These are phyloP conservation scores for Coemansia sp. DNA, from an alignment of 192 early-diverging fungal genomes.

Conservation along the genomic window DNA sequence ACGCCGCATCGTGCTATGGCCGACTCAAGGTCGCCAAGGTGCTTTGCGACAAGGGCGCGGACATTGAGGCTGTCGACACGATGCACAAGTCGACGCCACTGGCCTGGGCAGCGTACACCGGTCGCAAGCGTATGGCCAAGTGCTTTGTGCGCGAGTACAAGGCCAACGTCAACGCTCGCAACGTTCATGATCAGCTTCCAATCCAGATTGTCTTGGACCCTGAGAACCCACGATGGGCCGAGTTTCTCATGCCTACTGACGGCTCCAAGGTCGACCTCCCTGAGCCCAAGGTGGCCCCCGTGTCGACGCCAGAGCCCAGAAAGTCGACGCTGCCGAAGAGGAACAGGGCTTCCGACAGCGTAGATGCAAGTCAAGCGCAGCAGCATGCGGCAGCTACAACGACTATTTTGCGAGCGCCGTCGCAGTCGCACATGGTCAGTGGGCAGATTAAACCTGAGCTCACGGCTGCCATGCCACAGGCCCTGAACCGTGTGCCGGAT, in stretches of 20 bases:
- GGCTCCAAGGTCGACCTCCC: slow-evolving; percentile 53
- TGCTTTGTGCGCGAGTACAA: slow-evolving; percentile 76
- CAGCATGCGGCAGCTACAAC: not conserved
- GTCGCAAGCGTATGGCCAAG: slow-evolving; percentile 70
- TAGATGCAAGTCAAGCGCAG: not conserved
- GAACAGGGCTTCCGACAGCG: slow-evolving; percentile 16
- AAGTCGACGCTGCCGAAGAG: slow-evolving; percentile 32
- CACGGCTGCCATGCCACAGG: not conserved
- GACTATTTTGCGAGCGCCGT: not conserved
- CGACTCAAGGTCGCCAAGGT: slow-evolving; percentile 66
- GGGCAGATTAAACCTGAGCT: slow-evolving; percentile 7
- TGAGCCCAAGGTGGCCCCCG: slow-evolving; percentile 25
- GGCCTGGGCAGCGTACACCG: slow-evolving; percentile 89
- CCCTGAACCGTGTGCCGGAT: not conserved
- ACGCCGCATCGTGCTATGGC: slow-evolving; percentile 87
- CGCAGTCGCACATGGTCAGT: not conserved
- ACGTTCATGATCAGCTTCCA: slow-evolving; percentile 78
- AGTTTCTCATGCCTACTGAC: slow-evolving; percentile 53
- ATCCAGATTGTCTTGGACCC: slow-evolving; percentile 79
- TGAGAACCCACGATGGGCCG: slow-evolving; percentile 52
- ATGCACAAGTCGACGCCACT: slow-evolving; percentile 84
- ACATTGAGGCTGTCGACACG: slow-evolving; percentile 83
- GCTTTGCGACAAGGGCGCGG: slow-evolving; percentile 75
- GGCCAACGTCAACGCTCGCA: slow-evolving; percentile 76
- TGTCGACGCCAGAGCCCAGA: slow-evolving; percentile 8